Evolutionary conservation across 106 monocot genomes (phyloP).

Genomic region (Xerophyta viscosa): DNA sequence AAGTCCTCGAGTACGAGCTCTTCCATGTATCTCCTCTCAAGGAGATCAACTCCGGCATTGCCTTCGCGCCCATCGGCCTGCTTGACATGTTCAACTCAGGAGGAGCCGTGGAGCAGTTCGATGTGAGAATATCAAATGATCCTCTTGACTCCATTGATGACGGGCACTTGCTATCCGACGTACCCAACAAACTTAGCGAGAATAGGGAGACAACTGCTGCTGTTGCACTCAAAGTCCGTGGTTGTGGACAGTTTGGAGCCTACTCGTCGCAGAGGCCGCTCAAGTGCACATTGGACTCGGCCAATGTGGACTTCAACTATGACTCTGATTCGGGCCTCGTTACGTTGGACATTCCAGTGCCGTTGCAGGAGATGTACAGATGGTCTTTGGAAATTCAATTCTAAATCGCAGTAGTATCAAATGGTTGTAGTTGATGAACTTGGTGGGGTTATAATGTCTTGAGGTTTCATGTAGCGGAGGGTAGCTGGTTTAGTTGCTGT

Average conservation of each 20-base stretch:
- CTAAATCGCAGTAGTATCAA: too few species aligned
- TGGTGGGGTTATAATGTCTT: not conserved
- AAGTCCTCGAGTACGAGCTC: constrained; percentile 56
- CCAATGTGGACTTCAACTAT: constrained; percentile 24
- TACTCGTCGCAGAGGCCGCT: constrained; percentile 35
- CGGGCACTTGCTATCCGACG: not conserved
- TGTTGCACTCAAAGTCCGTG: constrained; percentile 30
- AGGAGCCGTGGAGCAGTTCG: constrained; percentile 44
- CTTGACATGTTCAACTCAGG: constrained; percentile 51
- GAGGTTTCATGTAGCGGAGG: not conserved
- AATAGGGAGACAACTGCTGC: not conserved
- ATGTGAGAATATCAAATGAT: not conserved
- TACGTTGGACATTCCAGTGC: constrained; percentile 47
- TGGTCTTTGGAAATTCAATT: constrained; percentile 59
- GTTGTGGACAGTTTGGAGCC: constrained; percentile 53
- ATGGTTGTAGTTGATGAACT: too few species aligned
- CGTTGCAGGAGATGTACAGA: constrained; percentile 58
- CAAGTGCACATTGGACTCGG: constrained; percentile 29
- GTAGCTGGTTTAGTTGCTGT: not conserved
- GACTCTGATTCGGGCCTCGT: constrained; percentile 39
- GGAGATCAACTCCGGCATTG: constrained; percentile 18
- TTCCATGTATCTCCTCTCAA: constrained; percentile 42
- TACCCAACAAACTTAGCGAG: not conserved
- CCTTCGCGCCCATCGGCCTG: constrained; percentile 49
- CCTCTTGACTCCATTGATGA: not conserved